phyloP scores from a whole-genome alignment of 192 early-diverging fungal genomes.

The Paraglomus brasilianum region DNA sequence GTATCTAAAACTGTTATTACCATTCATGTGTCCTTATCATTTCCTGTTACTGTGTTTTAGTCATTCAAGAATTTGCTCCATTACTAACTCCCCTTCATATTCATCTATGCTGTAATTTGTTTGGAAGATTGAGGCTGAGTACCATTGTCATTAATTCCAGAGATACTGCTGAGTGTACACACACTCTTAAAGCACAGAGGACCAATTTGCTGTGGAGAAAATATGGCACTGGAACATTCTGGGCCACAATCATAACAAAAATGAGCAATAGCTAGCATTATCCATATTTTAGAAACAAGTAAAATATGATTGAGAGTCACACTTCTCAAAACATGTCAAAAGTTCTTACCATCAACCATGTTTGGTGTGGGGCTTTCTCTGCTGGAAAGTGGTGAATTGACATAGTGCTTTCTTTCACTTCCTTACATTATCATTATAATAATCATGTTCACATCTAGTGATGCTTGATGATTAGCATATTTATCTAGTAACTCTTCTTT shows the following conservation, averaged over 20 bases:
- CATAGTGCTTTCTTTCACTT: not conserved
- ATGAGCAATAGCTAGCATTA: too few relatives aligned
- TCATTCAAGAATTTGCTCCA: too few relatives aligned
- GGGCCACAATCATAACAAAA: slow-evolving; percentile 20
- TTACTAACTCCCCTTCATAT: too few relatives aligned
- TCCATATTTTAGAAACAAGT: too few relatives aligned
- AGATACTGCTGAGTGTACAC: slow-evolving; percentile 1
- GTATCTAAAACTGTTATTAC: too few relatives aligned
- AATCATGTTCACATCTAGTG: not conserved
- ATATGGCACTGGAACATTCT: slow-evolving; percentile 4
- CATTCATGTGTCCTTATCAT: too few relatives aligned
- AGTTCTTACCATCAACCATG: too few relatives aligned
- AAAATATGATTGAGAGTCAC: too few relatives aligned
- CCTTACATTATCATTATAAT: not conserved
- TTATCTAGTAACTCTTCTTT: not conserved
- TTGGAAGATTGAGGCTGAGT: not conserved
- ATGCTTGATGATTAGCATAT: not conserved
- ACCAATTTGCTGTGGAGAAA: slow-evolving; percentile 8
- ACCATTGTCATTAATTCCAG: slow-evolving; percentile 6
- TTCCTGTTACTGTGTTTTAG: too few relatives aligned
- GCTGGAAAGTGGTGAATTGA: too few relatives aligned
- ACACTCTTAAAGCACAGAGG: slow-evolving; percentile 5
- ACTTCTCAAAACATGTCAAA: too few relatives aligned
- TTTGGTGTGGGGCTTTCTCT: too few relatives aligned
- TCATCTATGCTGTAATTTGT: slow-evolving; percentile 15